Percentiles rank a stretch among this genome's conserved stretches.
These are phyloP conservation scores for Colletotrichum gloeosporioides DNA, from an alignment of 2,329 filamentous ascomycete species.

Conservation along the genomic window DNA sequence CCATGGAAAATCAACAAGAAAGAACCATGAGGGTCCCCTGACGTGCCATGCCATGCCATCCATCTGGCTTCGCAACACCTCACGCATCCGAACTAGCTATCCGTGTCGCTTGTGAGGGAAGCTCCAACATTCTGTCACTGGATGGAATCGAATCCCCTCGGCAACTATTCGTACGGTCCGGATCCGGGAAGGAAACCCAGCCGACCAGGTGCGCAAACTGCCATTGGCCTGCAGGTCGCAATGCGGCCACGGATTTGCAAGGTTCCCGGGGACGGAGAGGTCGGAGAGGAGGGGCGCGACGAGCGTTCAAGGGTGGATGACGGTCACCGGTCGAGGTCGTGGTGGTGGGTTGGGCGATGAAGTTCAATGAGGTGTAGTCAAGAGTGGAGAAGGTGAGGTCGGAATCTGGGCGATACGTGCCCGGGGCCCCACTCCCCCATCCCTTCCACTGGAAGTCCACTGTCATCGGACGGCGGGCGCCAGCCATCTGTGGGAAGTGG, in stretches of 20 bases:
- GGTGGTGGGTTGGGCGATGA: neutral
- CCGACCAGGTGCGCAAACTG: neutral
- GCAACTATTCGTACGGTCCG: neutral
- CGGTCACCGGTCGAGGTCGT: neutral
- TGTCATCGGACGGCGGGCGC: neutral
- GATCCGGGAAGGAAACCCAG: neutral
- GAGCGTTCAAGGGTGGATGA: neutral
- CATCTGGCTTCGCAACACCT: neutral
- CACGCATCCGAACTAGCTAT: neutral
- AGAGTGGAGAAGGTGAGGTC: neutral
- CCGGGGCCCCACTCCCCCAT: neutral
- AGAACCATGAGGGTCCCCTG: neutral
- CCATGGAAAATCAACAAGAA: slow-evolving; percentile 6
- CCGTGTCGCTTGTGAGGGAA: neutral
- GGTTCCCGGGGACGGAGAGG: neutral
- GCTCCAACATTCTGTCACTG: neutral
- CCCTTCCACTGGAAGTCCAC: neutral
- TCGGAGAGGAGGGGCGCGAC: neutral
- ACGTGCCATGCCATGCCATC: neutral
- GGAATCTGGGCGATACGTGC: neutral
- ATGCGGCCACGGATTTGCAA: neutral
- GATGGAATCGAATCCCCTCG: neutral
- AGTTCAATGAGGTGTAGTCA: neutral
- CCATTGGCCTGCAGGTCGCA: neutral
- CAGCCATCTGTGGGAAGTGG: neutral